Percentiles rank a stretch among this genome's conserved stretches.
Evolutionary conservation across 2,329 filamentous ascomycete species (phyloP).

Genomic region (Aureobasidium zeae): DNA sequence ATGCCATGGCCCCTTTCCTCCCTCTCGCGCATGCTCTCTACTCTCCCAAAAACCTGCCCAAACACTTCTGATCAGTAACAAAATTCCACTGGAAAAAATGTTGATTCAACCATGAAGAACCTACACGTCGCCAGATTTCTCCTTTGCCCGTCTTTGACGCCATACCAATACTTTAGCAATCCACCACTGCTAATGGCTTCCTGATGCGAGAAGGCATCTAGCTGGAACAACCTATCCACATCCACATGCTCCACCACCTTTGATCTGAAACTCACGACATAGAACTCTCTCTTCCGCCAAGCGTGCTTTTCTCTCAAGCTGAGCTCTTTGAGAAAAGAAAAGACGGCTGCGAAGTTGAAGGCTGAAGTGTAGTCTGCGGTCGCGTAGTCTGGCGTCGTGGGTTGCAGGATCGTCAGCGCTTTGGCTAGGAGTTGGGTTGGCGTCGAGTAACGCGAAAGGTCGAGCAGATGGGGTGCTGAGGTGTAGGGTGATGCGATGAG

Average conservation of each 20-base stretch:
- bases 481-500: constrained; percentile 1
- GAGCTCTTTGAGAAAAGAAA: constrained; percentile 50
- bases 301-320: constrained; percentile 36
- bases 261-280: constrained; percentile 77
- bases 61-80: too few relatives aligned
- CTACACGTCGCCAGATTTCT: constrained; percentile 68
- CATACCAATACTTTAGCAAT: constrained; percentile 91
- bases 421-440: constrained; percentile 62
- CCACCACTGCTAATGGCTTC: constrained; percentile 74
- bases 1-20: constrained; percentile 51
- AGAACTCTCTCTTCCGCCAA: constrained; percentile 61
- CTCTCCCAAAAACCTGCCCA: constrained; percentile 59
- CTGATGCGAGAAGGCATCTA: constrained; percentile 70
- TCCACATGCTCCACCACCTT: constrained; percentile 59
- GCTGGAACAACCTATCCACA: constrained; percentile 56
- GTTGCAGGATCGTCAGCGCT: constrained; percentile 56
- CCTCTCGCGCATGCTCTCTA: constrained; percentile 50
- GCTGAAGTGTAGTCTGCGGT: constrained; percentile 61
- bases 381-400: constrained; percentile 62
- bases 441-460: background rate
- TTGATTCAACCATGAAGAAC: constrained; percentile 13
- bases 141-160: constrained; percentile 56
- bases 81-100: too few relatives aligned
- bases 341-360: constrained; percentile 66
- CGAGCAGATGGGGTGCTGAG: background rate